phyloP scores from a whole-genome alignment of 140 eudicot genomes.

The Oenanthe javanica region DNA sequence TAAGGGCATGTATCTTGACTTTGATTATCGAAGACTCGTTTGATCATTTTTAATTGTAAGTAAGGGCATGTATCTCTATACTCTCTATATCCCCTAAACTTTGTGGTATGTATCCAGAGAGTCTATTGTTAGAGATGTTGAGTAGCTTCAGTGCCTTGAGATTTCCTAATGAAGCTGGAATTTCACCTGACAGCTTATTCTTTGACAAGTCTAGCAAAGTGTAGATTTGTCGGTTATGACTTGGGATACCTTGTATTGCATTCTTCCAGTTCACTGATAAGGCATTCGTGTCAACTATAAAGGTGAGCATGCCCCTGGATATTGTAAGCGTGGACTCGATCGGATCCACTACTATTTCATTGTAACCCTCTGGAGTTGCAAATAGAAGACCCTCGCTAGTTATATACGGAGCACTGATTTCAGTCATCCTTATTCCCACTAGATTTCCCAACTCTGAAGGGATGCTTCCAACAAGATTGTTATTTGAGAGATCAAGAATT shows the following conservation, averaged over 20 bases:
- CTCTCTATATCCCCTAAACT: conserved; percentile 32
- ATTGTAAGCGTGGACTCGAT: too few species aligned
- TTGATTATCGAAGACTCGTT: too few species aligned
- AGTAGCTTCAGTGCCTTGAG: conserved; percentile 44
- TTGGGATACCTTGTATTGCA: too few species aligned
- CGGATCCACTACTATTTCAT: too few species aligned
- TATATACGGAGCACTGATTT: conserved; percentile 14
- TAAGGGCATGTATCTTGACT: neutral
- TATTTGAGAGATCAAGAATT: conserved; percentile 51
- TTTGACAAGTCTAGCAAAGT: conserved; percentile 45
- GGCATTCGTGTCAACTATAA: too few species aligned
- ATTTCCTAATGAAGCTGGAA: conserved; percentile 40
- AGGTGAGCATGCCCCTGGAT: too few species aligned
- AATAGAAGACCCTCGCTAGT: too few species aligned
- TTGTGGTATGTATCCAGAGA: conserved; percentile 40
- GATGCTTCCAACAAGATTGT: conserved; percentile 35
- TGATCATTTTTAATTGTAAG: too few species aligned
- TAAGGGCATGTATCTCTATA: conserved; percentile 30
- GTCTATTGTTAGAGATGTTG: conserved; percentile 41
- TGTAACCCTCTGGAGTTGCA: too few species aligned
- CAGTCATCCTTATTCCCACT: conserved; percentile 23
- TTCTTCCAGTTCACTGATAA: too few species aligned
- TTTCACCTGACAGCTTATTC: conserved; percentile 34
- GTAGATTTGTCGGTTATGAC: conserved; percentile 13
- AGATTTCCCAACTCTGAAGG: conserved; percentile 32